phyloP scores from a whole-genome alignment of 2,329 filamentous ascomycete genomes.

The Cryphonectria radicalis region DNA sequence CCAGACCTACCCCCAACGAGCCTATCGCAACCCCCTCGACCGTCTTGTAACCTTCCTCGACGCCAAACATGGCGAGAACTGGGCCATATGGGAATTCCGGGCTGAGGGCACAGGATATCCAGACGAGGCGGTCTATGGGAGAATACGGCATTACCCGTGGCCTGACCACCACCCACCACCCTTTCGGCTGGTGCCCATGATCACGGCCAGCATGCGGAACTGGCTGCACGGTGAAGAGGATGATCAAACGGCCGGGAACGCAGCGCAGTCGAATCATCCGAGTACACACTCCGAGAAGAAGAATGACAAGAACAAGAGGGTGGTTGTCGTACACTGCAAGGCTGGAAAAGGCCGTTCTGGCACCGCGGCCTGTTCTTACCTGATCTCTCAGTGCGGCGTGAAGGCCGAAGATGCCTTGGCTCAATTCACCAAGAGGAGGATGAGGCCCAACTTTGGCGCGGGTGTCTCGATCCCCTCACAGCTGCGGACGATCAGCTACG shows the following conservation, averaged over 20 bases:
- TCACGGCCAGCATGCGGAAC: constrained; percentile 90
- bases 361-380: constrained; percentile 83
- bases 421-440: constrained; percentile 76
- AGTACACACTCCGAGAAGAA: constrained; percentile 18
- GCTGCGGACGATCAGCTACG: constrained; percentile 83
- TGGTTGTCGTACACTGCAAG: constrained; percentile 95
- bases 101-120: constrained; percentile 96
- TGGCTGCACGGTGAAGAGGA: constrained; percentile 68
- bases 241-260: not conserved
- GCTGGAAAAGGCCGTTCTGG: constrained; percentile 94
- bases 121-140: constrained; percentile 82
- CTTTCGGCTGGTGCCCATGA: constrained; percentile 83
- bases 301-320: constrained; percentile 50
- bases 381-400: constrained; percentile 83
- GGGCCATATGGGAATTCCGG: constrained; percentile 98
- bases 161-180: constrained; percentile 97
- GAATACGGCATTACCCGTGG: constrained; percentile 92
- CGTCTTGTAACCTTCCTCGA: constrained; percentile 88
- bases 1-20: constrained; percentile 85
- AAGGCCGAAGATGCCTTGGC: constrained; percentile 56
- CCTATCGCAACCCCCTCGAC: constrained; percentile 92
- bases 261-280: constrained; percentile 30
- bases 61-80: constrained; percentile 77
- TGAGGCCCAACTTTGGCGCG: constrained; percentile 85
- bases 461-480: constrained; percentile 95